Base-by-base conservation (phyloP, 805 yeast species). In the Monosporozyma unispora region DNA sequence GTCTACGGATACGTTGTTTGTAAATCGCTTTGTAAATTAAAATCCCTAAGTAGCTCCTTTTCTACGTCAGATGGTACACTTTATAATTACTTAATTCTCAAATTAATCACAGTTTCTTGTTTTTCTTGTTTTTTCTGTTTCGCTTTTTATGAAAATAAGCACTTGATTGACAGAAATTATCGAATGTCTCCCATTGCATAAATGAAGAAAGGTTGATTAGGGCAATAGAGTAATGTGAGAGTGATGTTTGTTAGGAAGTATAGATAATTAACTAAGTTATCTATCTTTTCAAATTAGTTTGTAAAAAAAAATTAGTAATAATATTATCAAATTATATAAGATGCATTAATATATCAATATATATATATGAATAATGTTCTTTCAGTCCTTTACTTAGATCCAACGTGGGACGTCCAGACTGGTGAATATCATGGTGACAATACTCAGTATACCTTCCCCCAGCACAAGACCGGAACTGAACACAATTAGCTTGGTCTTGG, bases 381-480 rank as follows among this genome's bases (percentile, higher is more conserved):
- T 10, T 10, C 33, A 31, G 16, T 14, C 23, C 9, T n/a, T 28
- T 10, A 12, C 12, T 23, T 8, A 22, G 49, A 46, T 57, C 16
- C 76, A 65, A 67, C 81, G 86, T 2, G 88, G 87, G 12, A 81
- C 78, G 2, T 78, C 76, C 51, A 86, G 58, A 56, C 84, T 78
- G 1, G 95, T 83, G 60, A 89, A 69, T 1, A 84, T 57, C 91
- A 91, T 84, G 38, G 85, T 85, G 27, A 86, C 70, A 11, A 87
- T 84, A 59, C 96, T 87, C 58, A 88, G 80, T 45, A 91, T 72
- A 2, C 99, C 98, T 67, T 91, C 99, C 16, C 99, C 99, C 19
- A 91, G 70, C 2, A 91, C 95, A 52, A 91, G 72, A 0, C 99
- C 99, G 57, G 95, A 83, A 59, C 96, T 87, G 57, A 88, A 80